Evolutionary conservation across 2,329 filamentous ascomycete species (phyloP).

Genomic region (Phaeoacremonium minimum): DNA sequence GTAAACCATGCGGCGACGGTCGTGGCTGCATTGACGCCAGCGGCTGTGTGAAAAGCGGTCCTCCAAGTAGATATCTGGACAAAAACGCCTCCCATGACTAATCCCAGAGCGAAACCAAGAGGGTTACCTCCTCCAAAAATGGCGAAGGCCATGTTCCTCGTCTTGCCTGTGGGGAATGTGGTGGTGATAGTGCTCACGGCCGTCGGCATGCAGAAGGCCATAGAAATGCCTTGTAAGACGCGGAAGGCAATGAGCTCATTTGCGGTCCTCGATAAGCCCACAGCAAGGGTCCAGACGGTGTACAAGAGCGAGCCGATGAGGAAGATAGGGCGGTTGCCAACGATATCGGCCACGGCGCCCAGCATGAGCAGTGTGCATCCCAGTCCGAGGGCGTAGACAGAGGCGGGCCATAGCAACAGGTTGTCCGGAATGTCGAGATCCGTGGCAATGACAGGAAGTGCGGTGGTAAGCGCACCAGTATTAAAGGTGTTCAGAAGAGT

Average conservation of each 20-base stretch:
- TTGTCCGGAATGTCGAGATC: not conserved
- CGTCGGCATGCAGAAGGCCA: constrained; percentile 29
- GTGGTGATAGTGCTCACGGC: constrained; percentile 29
- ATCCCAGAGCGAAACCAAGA: constrained; percentile 40
- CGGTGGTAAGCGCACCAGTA: constrained; percentile 1
- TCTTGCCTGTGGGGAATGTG: constrained; percentile 25
- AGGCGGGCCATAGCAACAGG: constrained; percentile 14
- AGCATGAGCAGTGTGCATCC: constrained; percentile 24
- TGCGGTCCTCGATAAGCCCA: constrained; percentile 23
- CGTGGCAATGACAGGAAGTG: constrained; percentile 1
- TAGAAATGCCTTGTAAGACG: constrained; percentile 24
- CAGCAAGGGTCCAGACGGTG: constrained; percentile 24
- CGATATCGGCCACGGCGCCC: constrained; percentile 28
- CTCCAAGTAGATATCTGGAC: constrained; percentile 42
- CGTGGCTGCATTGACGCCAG: constrained; percentile 20
- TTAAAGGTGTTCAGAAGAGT: constrained; percentile 3
- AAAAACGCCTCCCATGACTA: constrained; percentile 46
- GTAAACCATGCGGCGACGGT: constrained; percentile 22
- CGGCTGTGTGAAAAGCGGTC: constrained; percentile 34
- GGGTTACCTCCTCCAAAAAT: constrained; percentile 38
- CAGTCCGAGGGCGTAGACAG: constrained; percentile 12
- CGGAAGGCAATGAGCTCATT: constrained; percentile 31
- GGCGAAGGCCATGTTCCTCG: constrained; percentile 35
- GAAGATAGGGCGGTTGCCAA: constrained; percentile 26
- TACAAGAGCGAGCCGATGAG: constrained; percentile 24